A percentile compares a stretch with the other conserved stretches of the same genome.
phyloP scores from a whole-genome alignment of 768 basidiomycete genomes.

The Galerina sulciceps region DNA sequence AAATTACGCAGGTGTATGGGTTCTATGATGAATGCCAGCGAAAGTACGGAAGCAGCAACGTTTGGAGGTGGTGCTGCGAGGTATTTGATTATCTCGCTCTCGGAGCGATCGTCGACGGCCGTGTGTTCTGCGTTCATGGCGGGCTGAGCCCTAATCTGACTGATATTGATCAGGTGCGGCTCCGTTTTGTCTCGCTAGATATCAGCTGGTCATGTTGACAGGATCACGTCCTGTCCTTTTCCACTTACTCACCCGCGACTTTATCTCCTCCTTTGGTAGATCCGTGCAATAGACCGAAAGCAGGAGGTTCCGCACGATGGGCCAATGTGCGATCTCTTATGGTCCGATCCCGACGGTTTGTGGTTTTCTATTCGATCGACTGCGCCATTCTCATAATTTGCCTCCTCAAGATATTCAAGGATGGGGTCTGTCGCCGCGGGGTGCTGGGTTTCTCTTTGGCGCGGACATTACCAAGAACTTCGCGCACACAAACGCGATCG shows the following conservation, averaged over 20 bases:
- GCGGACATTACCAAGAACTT: slow-evolving; percentile 90
- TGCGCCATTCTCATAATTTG: not conserved
- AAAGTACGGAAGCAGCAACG: slow-evolving; percentile 92
- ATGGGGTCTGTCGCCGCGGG: slow-evolving; percentile 97
- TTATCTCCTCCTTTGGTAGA: slow-evolving; percentile 47
- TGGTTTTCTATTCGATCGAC: slow-evolving; percentile 8
- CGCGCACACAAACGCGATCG: slow-evolving; percentile 88
- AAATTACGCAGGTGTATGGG: slow-evolving; percentile 96
- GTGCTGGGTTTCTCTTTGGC: slow-evolving; percentile 95
- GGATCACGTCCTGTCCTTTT: not conserved
- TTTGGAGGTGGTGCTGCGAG: slow-evolving; percentile 98
- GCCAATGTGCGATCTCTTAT: slow-evolving; percentile 98
- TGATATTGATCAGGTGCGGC: slow-evolving; percentile 83
- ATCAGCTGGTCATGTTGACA: not conserved
- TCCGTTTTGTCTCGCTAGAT: not conserved
- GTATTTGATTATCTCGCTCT: slow-evolving; percentile 97
- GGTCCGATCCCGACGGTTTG: slow-evolving; percentile 98
- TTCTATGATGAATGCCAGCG: slow-evolving; percentile 97
- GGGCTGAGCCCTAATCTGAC: slow-evolving; percentile 90
- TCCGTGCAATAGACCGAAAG: slow-evolving; percentile 92
- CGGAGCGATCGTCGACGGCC: slow-evolving; percentile 95
- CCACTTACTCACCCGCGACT: not conserved
- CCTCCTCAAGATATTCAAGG: slow-evolving; percentile 74
- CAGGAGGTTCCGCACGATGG: slow-evolving; percentile 99
- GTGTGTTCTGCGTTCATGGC: slow-evolving; percentile 97